A percentile compares a stretch with the other conserved stretches of the same genome.
Conservation (phyloP, 306 rosid genomes). For the Acacia crassicarpa region DNA sequence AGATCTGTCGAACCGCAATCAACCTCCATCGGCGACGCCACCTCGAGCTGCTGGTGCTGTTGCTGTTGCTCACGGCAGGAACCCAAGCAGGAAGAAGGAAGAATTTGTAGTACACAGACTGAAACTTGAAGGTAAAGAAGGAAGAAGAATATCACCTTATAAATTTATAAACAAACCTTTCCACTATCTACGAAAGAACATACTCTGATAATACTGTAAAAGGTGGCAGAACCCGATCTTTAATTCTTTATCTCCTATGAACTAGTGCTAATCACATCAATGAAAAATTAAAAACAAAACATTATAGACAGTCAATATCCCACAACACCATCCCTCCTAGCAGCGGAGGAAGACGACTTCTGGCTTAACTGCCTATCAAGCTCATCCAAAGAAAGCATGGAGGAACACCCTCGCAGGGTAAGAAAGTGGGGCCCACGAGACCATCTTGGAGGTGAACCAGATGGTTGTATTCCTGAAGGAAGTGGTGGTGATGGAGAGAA, state of each 20-base stretch:
- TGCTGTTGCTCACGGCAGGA: no score
- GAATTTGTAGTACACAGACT: not conserved
- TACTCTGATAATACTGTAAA: not conserved
- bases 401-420: constrained; percentile 70
- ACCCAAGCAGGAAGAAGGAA: no score
- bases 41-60: no score
- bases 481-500: constrained; percentile 90
- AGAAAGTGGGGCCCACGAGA: constrained; percentile 40
- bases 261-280: constrained; percentile 65
- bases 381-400: constrained; percentile 71
- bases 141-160: constrained; percentile 16
- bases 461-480: constrained; percentile 50
- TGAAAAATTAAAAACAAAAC: constrained; percentile 37
- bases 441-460: constrained; percentile 72
- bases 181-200: constrained; percentile 72
- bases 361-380: constrained; percentile 77
- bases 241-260: constrained; percentile 63
- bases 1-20: no score
- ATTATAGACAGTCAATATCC: constrained; percentile 86
- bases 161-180: constrained; percentile 37
- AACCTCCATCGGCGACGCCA: no score
- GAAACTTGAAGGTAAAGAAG: not conserved
- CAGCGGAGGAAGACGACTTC: constrained; percentile 69
- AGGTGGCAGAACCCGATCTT: constrained; percentile 58
- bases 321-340: constrained; percentile 78